These are phyloP conservation scores for Cladophialophora exuberans DNA, from an alignment of 2,329 filamentous ascomycete genomes.

Conservation along the genomic window DNA sequence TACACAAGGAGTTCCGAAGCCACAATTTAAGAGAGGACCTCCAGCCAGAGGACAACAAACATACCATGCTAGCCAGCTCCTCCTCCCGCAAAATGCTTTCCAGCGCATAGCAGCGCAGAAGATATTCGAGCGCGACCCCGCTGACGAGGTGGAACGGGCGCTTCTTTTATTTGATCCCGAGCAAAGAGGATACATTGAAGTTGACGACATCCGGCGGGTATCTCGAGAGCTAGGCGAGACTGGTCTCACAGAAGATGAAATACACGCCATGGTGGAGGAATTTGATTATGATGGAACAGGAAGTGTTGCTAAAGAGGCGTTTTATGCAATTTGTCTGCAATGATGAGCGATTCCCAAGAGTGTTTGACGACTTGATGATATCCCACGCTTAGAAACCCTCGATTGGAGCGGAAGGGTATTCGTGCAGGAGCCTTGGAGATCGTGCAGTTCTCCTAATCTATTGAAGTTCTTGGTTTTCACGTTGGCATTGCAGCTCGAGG, in stretches of 20 bases:
- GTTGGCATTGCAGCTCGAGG: not conserved
- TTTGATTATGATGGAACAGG: constrained; percentile 95
- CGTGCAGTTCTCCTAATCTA: constrained; percentile 1
- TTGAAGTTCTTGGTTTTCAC: constrained; percentile 5
- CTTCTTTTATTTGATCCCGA: constrained; percentile 94
- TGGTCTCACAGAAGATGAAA: constrained; percentile 87
- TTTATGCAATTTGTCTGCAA: constrained; percentile 67
- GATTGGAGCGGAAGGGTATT: constrained; percentile 8
- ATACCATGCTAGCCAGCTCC: constrained; percentile 66
- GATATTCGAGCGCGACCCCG: constrained; percentile 79
- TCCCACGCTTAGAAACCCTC: constrained; percentile 4
- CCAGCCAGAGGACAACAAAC: constrained; percentile 32
- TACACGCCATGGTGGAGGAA: constrained; percentile 96
- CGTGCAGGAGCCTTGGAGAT: not conserved
- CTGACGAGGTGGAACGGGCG: constrained; percentile 87
- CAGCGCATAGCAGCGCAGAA: constrained; percentile 77
- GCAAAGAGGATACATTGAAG: constrained; percentile 84
- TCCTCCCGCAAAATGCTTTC: constrained; percentile 73
- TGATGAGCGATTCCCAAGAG: constrained; percentile 34
- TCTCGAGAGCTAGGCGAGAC: constrained; percentile 86
- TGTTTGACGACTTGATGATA: constrained; percentile 19
- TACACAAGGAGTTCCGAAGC: constrained; percentile 74
- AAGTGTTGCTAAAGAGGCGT: constrained; percentile 67
- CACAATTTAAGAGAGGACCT: constrained; percentile 52
- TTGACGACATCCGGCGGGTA: constrained; percentile 84